Evolutionary conservation across 2,329 filamentous ascomycete species (phyloP), one percentile per base, ranked within the genome.

Genomic region (Esteya vermicola): DNA sequence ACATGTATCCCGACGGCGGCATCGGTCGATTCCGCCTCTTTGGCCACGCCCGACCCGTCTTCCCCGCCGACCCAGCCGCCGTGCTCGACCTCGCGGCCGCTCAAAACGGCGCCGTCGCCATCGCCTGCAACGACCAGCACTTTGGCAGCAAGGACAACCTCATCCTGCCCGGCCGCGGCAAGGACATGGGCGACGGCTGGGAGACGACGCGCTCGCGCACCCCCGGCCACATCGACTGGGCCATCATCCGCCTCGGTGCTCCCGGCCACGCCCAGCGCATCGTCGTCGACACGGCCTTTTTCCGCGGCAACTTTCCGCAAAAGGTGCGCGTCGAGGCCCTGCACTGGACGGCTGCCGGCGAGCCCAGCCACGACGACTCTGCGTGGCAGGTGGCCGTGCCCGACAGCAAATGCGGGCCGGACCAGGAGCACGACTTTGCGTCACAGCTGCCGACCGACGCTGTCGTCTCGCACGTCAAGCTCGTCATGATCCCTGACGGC

Each of bases 401-500:
- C 42, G 70, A 79, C 13, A 77, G 72, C 61, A 80, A 77, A 59
- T 80, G 76, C 43, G 76, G 77, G 2, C 78, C 83, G 16, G 82
- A 89, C 55, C 64, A 67, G 51, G 81, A 86, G 61, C 81, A 85
- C 55, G 68, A 72, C 46, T 83, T 81, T 54, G 62, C 60, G 25
- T 70, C 64, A 40, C 51, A 66, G 42, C 63, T 75, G 16, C 41
- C 45, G 2, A 63, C 68, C 48, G 73, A 75, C 28, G 68, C 65
- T 54, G 62, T 66, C 3, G 82, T 85, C 52, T 85, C 81, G 12
- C 86, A 91, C 61, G 77, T 88, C 19, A 95, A 93, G 70, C 66
- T 96, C 56, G 82, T 85, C 26, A 91, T 95, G 56, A 85, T 94
- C 50, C 89, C 89, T 0, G 88, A 96, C 58, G 88, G 89, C 26